Conservation (phyloP, 2,329 filamentous ascomycete species). For the Colletotrichum sp. region DNA sequence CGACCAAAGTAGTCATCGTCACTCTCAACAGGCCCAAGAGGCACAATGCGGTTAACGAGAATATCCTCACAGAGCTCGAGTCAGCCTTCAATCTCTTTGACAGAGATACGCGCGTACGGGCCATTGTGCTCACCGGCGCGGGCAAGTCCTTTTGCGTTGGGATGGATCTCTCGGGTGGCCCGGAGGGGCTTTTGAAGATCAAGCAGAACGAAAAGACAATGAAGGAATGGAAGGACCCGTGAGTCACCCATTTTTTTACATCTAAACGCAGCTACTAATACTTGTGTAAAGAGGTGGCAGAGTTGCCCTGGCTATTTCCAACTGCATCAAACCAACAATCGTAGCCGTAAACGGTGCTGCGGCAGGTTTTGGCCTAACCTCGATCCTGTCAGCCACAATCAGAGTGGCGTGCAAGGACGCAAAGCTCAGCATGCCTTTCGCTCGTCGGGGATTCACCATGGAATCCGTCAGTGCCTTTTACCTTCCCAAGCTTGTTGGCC, state of each 20-base stretch:
- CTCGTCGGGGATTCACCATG: slow-evolving; percentile 20
- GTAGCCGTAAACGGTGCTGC: slow-evolving; percentile 21
- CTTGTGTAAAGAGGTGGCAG: slow-evolving; percentile 25
- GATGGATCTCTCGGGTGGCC: background rate
- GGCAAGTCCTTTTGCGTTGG: background rate
- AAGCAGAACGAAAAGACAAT: background rate
- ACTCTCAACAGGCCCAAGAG: background rate
- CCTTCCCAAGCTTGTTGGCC: slow-evolving; percentile 17
- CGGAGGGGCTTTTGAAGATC: background rate
- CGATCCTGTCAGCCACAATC: slow-evolving; percentile 16
- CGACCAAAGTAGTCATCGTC: background rate
- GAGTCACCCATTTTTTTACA: background rate
- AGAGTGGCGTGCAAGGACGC: slow-evolving; percentile 4
- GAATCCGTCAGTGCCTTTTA: slow-evolving; percentile 22
- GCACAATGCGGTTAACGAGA: background rate
- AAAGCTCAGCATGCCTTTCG: slow-evolving; percentile 20
- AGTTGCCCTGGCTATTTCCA: slow-evolving; percentile 6
- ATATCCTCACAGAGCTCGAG: slow-evolving; percentile 5
- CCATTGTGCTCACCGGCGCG: background rate
- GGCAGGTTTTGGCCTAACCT: slow-evolving; percentile 21
- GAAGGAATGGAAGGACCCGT: background rate
- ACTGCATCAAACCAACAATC: slow-evolving; percentile 22
- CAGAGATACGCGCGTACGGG: background rate
- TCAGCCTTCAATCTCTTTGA: background rate
- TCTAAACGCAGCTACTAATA: background rate